Percentiles rank a stretch among this genome's conserved stretches.
Conservation (phyloP, 164 flowering plant species). For the Vitis labrusca region DNA sequence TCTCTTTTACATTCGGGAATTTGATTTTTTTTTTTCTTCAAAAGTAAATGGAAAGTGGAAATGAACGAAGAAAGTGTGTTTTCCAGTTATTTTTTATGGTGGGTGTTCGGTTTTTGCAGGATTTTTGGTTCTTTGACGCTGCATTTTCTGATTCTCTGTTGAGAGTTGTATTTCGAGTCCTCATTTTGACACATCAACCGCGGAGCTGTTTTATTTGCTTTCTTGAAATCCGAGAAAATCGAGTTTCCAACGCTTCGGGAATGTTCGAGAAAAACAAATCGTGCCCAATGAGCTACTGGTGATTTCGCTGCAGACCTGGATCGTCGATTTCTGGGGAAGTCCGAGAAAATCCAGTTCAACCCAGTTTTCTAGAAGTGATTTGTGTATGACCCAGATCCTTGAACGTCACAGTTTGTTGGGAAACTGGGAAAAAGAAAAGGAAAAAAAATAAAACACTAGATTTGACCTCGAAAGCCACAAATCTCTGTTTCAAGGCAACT, state of each 20-base stretch:
- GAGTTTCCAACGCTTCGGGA: too few relatives aligned
- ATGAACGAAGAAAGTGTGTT: not conserved
- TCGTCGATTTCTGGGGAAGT: not conserved
- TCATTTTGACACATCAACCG: not conserved
- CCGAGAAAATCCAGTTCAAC: not conserved
- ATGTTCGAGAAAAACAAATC: too few relatives aligned
- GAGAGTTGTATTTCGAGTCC: not conserved
- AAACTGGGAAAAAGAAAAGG: not conserved
- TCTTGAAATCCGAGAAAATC: too few relatives aligned
- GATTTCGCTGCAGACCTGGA: not conserved
- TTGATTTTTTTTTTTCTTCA: not conserved
- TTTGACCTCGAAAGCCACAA: not conserved
- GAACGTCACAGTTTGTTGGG: not conserved
- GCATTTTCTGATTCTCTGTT: conserved; percentile 1
- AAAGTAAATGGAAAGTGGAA: not conserved
- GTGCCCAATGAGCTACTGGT: too few relatives aligned
- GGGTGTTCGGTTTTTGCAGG: not conserved
- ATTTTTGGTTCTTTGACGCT: not conserved
- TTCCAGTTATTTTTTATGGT: not conserved
- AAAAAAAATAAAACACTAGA: too few relatives aligned
- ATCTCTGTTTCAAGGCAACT: not conserved
- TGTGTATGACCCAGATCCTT: not conserved
- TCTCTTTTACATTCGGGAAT: not conserved
- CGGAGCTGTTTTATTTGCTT: too few relatives aligned
- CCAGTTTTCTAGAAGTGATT: not conserved